Conservation (phyloP, 805 yeast species). For the Hanseniaspora singularis region DNA sequence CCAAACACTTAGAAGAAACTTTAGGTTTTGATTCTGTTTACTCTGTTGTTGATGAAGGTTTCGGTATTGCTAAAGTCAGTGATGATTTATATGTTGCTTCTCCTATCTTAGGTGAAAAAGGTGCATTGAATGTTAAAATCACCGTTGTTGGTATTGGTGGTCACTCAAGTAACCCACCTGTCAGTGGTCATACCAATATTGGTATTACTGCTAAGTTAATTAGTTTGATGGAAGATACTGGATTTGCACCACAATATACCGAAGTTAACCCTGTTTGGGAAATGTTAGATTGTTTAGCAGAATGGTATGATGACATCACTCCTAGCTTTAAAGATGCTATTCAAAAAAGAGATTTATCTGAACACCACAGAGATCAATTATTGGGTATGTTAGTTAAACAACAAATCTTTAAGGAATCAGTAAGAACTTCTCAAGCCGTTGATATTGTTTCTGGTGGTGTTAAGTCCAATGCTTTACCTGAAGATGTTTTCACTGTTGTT, state of each 20-base stretch:
- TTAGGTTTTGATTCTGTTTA: slow-evolving; percentile 53
- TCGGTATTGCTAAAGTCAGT: slow-evolving; percentile 31
- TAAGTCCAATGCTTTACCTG: slow-evolving; percentile 69
- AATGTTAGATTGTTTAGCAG: slow-evolving; percentile 51
- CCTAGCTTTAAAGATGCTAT: slow-evolving; percentile 22
- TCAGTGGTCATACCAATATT: slow-evolving; percentile 54
- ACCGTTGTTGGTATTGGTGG: slow-evolving; percentile 58
- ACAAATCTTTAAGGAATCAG: slow-evolving; percentile 28
- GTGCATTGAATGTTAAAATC: slow-evolving; percentile 42
- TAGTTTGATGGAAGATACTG: slow-evolving; percentile 43
- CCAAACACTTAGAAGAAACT: slow-evolving; percentile 35
- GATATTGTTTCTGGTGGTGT: slow-evolving; percentile 62
- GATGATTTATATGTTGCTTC: slow-evolving; percentile 36
- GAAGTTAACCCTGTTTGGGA: slow-evolving; percentile 48
- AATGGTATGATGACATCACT: slow-evolving; percentile 29
- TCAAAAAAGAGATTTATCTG: slow-evolving; percentile 30
- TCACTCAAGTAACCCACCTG: slow-evolving; percentile 67
- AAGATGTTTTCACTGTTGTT: slow-evolving; percentile 39
- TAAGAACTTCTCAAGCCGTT: slow-evolving; percentile 55
- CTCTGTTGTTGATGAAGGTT: slow-evolving; percentile 64
- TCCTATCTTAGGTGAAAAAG: slow-evolving; percentile 52
- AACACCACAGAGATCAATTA: slow-evolving; percentile 30
- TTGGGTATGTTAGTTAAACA: slow-evolving; percentile 21
- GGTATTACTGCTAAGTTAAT: slow-evolving; percentile 58
- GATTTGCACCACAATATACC: slow-evolving; percentile 35